phyloP scores from a whole-genome alignment of 371 early-diverging fungal genomes.

The Rhizopus microsporus region DNA sequence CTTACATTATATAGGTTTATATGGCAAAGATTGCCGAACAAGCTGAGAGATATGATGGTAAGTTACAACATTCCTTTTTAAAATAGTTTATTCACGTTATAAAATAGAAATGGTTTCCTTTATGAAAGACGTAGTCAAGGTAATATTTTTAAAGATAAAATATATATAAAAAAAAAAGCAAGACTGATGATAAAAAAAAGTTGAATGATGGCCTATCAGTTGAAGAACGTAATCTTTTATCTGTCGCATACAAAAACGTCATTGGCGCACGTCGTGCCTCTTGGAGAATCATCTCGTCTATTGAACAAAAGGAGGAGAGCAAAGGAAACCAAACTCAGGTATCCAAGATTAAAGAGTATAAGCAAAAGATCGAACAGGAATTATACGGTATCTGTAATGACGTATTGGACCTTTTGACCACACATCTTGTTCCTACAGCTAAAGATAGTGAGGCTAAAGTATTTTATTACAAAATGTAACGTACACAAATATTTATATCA shows the following conservation, averaged over 20 bases:
- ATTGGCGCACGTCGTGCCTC: constrained; percentile 99
- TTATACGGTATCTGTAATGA: constrained; percentile 95
- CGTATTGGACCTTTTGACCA: constrained; percentile 89
- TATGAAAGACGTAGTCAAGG: constrained; percentile 87
- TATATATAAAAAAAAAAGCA: background rate
- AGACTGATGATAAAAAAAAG: constrained; percentile 14
- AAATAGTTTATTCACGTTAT: background rate
- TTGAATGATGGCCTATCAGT: constrained; percentile 80
- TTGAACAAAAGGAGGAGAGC: constrained; percentile 96
- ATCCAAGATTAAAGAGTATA: constrained; percentile 88
- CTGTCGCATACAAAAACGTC: constrained; percentile 99
- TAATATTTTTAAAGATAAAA: constrained; percentile 26
- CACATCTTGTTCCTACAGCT: constrained; percentile 85
- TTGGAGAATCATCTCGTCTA: constrained; percentile 99
- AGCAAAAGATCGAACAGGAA: constrained; percentile 92
- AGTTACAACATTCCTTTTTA: background rate
- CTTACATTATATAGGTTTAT: constrained; percentile 39
- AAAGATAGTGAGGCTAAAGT: constrained; percentile 95
- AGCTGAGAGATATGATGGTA: constrained; percentile 96
- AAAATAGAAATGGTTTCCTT: constrained; percentile 89
- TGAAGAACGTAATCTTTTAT: constrained; percentile 98
- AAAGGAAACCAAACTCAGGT: constrained; percentile 88
- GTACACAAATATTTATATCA: constrained; percentile 5
- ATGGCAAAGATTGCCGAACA: constrained; percentile 99
- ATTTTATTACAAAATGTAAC: constrained; percentile 99